Percentiles rank a stretch among this genome's conserved stretches.
These are phyloP conservation scores for Sarocladium oryzae DNA, from an alignment of 2,329 filamentous ascomycete species.

Conservation along the genomic window DNA sequence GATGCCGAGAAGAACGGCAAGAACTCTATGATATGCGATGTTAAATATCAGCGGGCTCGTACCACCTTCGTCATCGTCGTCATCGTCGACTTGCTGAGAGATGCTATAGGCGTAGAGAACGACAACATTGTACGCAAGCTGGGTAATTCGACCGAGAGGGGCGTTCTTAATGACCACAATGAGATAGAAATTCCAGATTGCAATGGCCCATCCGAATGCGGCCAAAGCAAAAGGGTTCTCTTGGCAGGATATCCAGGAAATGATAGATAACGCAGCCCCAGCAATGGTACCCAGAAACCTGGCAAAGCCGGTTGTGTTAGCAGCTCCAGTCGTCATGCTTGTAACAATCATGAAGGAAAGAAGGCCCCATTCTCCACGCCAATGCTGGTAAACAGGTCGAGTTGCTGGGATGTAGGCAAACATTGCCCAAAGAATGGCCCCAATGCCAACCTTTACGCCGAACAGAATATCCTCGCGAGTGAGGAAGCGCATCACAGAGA, in stretches of 20 bases:
- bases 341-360: conserved; percentile 97
- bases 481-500: conserved; percentile 41
- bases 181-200: conserved; percentile 80
- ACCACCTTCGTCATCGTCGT: conserved; percentile 85
- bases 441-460: conserved; percentile 87
- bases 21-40: conserved; percentile 81
- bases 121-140: conserved; percentile 93
- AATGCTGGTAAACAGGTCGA: conserved; percentile 73
- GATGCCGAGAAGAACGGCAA: conserved; percentile 79
- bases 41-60: conserved; percentile 76
- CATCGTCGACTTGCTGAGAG: conserved; percentile 69
- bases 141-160: conserved; percentile 85
- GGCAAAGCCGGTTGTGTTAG: conserved; percentile 84
- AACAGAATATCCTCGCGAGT: conserved; percentile 59
- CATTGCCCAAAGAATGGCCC: conserved; percentile 81
- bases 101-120: conserved; percentile 92
- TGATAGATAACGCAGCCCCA: conserved; percentile 67
- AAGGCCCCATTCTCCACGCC: conserved; percentile 95
- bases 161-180: conserved; percentile 79
- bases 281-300: conserved; percentile 82
- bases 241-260: conserved; percentile 70
- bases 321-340: conserved; percentile 93
- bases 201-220: conserved; percentile 74
- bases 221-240: conserved; percentile 72
- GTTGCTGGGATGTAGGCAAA: conserved; percentile 79